Evolutionary conservation across 495 filamentous ascomycete genomes (phyloP), one percentile per base, ranked within the genome.

Genomic region (Trichoderma reesei): DNA sequence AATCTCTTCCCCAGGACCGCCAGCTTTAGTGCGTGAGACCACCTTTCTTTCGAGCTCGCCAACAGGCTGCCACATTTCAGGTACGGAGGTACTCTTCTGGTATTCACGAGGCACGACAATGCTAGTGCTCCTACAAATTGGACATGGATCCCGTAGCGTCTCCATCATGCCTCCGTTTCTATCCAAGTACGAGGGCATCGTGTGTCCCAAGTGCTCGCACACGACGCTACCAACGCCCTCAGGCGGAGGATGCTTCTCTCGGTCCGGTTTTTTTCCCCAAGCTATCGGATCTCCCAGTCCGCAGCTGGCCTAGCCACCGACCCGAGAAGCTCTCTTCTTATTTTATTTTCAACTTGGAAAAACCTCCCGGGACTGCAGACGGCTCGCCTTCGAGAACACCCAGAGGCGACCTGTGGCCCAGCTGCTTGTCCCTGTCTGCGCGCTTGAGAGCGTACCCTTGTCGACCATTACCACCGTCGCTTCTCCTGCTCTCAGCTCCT

Each of bases 191-290:
- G 8, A 6, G 20, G 10, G 14, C 51, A 9, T 56, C 31, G 31
- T 56, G 51, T 56, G 51, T 31, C 4, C 37, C 37, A 39, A 39
- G 37, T 39, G 37, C 37, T 39, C 37, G 37, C 26, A 48, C n/a
- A 48, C 20, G 16, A 13, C 26, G 51, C 51, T 56, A 56, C 51
- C 51, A 31, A 56, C 51, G 10, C 51, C 34, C 16, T 31, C 18
- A 13, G 34, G 31, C 51, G 51, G 31, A 56, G 51, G 51, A 56
- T 56, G 51, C 51, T 8, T n/a, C n/a, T 56, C 51, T 56, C 51
- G 51, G 51, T 34, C 51, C 51, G 51, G 51, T 56, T 56, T 56
- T 56, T 56, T 56, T 34, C 51, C 51, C 51, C 51, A 56, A 56
- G 51, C 51, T 56, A 34, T 56, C 51, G 51, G 18, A 20, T 56